These are phyloP conservation scores for Psilocybe cyanescens DNA, from an alignment of 768 basidiomycete species.

Conservation along the genomic window DNA sequence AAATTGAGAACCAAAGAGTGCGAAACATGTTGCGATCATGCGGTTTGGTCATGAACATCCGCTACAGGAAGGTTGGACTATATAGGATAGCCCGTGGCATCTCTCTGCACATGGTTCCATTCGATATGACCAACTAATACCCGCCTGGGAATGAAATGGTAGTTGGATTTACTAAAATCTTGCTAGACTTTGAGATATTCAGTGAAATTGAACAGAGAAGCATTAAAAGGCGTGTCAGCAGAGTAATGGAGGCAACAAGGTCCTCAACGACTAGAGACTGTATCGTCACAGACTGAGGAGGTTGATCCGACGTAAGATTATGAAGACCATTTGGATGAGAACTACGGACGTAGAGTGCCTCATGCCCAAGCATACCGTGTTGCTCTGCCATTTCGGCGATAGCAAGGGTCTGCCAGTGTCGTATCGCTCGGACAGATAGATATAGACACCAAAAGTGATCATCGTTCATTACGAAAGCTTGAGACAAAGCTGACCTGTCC, in stretches of 20 bases:
- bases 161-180: not conserved
- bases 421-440: not conserved
- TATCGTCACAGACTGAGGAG: no score
- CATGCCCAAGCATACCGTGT: not conserved
- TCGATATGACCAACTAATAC: not conserved
- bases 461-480: not conserved
- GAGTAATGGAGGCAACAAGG: no score
- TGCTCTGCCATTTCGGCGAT: constrained; percentile 3
- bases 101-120: not conserved
- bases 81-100: not conserved
- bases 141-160: not conserved
- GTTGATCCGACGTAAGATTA: no score
- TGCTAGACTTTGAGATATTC: no score
- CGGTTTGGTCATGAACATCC: not conserved
- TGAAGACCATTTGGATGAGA: no score
- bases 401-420: not conserved
- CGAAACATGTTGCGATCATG: constrained; percentile 6
- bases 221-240: no score
- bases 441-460: not conserved
- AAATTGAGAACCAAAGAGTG: constrained; percentile 1
- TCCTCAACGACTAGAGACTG: no score
- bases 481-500: not conserved
- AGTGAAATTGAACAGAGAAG: no score
- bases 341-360: not conserved
- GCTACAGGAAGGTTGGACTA: not conserved